Evolutionary conservation across 2,329 filamentous ascomycete genomes (phyloP).

Genomic region (Arthrobotrys entomopaga): DNA sequence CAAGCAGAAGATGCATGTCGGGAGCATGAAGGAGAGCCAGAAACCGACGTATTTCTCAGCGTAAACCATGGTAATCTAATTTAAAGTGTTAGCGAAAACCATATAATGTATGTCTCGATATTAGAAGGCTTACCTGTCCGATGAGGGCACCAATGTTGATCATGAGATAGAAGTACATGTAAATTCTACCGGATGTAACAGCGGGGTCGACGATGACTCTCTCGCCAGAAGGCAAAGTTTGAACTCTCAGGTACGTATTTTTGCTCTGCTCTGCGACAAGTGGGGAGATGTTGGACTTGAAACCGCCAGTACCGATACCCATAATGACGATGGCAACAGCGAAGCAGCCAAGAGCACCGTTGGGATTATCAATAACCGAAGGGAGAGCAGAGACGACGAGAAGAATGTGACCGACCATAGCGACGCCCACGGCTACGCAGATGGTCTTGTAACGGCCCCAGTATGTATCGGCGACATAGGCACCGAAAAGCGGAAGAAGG

Average conservation of each 20-base stretch:
- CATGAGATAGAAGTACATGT: conserved; percentile 76
- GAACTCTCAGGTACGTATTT: conserved; percentile 69
- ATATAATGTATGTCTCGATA: conserved; percentile 61
- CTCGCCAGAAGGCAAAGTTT: conserved; percentile 69
- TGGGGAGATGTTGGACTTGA: conserved; percentile 82
- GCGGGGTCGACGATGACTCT: conserved; percentile 77
- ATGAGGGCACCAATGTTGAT: conserved; percentile 74
- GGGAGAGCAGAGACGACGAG: conserved; percentile 74
- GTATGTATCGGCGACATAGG: conserved; percentile 74
- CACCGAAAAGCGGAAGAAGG: conserved; percentile 70
- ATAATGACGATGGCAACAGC: conserved; percentile 71
- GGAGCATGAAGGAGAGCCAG: conserved; percentile 76
- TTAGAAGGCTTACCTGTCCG: conserved; percentile 52
- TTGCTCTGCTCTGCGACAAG: conserved; percentile 77
- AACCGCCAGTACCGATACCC: conserved; percentile 80
- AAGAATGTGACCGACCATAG: conserved; percentile 74
- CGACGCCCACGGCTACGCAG: conserved; percentile 72
- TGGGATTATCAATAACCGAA: conserved; percentile 69
- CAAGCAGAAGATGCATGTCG: conserved; percentile 72
- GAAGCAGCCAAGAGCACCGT: conserved; percentile 72
- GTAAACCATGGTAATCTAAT: conserved; percentile 74
- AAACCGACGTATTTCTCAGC: conserved; percentile 80
- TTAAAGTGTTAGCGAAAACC: not conserved
- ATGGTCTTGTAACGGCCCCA: conserved; percentile 77
- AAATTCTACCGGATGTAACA: conserved; percentile 74